These are phyloP conservation scores for Fraxinus sp. DNA, from an alignment of 305 asterid species.

Conservation along the genomic window DNA sequence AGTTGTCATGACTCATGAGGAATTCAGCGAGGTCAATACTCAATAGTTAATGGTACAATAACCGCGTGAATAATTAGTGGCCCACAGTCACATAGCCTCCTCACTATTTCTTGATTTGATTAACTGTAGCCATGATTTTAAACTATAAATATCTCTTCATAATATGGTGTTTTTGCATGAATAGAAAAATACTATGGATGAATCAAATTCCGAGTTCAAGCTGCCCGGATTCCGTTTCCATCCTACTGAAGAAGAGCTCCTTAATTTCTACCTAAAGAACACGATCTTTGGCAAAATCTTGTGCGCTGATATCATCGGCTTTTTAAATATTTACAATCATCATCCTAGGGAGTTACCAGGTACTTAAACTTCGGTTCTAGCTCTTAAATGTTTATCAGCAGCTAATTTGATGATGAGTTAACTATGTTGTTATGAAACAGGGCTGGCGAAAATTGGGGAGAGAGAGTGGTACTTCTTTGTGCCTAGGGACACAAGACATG, in stretches of 20 bases:
- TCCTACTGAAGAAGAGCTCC: conserved; percentile 79
- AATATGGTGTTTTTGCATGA: not conserved
- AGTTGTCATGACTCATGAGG: not conserved
- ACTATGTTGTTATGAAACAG: conserved; percentile 27
- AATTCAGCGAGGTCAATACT: not conserved
- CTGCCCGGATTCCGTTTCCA: conserved; percentile 85
- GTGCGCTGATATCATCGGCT: conserved; percentile 47
- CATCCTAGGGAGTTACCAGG: conserved; percentile 77
- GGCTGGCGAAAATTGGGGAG: conserved; percentile 69
- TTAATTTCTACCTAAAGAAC: conserved; percentile 60
- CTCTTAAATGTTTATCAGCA: not conserved
- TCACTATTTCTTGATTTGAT: no score
- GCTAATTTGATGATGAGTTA: not conserved
- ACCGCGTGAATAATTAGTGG: not conserved
- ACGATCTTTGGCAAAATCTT: conserved; percentile 42
- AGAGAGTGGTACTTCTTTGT: conserved; percentile 85
- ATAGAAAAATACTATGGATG: conserved; percentile 31
- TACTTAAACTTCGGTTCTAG: conserved; percentile 13
- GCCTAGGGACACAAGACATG: conserved; percentile 57
- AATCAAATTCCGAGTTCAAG: conserved; percentile 27
- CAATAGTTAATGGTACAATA: not conserved
- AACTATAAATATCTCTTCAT: not conserved
- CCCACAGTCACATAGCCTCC: not conserved
- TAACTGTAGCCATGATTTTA: not conserved
- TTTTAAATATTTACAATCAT: conserved; percentile 58